Evolutionary conservation across 768 basidiomycete species (phyloP).

Genomic region (Boletus pseudo-olivaceus): DNA sequence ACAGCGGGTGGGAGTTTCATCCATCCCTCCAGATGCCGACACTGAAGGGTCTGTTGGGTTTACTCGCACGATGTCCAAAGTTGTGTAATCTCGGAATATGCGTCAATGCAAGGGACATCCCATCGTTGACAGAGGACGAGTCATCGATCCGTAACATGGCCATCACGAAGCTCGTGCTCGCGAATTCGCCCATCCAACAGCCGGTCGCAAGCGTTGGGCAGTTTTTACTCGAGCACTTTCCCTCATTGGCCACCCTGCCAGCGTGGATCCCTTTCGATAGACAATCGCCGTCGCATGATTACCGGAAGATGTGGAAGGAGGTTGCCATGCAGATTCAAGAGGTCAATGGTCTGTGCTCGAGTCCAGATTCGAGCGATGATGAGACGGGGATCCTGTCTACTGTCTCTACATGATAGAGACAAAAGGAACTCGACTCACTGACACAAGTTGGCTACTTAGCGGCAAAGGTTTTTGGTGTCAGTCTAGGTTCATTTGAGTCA

Average conservation of each 20-base stretch:
- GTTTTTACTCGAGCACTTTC: constrained; percentile 5
- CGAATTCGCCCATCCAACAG: constrained; percentile 1
- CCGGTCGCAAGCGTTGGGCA: not conserved
- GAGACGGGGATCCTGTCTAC: not conserved
- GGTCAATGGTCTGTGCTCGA: not conserved
- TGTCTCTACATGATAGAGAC: too few species aligned
- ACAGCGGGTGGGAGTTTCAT: not conserved
- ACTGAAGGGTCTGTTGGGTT: not conserved
- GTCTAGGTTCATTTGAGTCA: too few species aligned
- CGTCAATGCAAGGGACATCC: constrained; percentile 2
- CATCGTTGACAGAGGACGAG: not conserved
- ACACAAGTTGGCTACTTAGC: too few species aligned
- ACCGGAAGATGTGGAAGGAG: not conserved
- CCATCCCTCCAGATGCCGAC: not conserved
- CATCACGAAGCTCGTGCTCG: not conserved
- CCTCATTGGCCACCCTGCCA: not conserved
- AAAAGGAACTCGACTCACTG: too few species aligned
- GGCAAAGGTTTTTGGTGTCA: too few species aligned
- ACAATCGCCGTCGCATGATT: not conserved
- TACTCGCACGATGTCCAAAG: not conserved
- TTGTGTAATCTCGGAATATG: not conserved
- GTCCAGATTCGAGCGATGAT: not conserved
- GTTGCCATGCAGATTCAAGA: not conserved
- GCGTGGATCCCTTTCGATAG: not conserved
- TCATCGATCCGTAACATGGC: not conserved